Percentiles rank a stretch among this genome's conserved stretches.
These are phyloP conservation scores for Chrysopogon serrulatus DNA, from an alignment of 176 grass and related monocot species.

Conservation along the genomic window DNA sequence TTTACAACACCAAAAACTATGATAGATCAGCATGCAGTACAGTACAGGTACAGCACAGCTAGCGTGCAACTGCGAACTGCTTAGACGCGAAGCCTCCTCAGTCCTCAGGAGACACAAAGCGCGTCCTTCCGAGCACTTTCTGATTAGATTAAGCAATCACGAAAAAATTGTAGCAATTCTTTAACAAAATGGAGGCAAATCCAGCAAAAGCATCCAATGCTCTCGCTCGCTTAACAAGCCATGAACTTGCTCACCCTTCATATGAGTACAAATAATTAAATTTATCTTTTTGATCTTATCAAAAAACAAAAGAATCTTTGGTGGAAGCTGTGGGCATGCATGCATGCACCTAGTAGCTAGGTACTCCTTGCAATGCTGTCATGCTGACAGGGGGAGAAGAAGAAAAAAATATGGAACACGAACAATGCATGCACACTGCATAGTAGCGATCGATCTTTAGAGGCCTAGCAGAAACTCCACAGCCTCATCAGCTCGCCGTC, in stretches of 20 bases:
- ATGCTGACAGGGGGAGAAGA: background rate
- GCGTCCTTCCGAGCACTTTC: conserved; percentile 29
- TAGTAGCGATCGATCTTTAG: background rate
- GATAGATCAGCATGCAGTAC: background rate
- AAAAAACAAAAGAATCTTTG: conserved; percentile 21
- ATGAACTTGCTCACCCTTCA: conserved; percentile 8
- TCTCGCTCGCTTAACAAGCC: background rate
- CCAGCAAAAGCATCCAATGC: conserved; percentile 47
- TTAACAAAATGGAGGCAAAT: conserved; percentile 24
- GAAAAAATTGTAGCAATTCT: background rate
- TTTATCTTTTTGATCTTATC: conserved; percentile 4
- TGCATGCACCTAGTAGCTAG: conserved; percentile 15
- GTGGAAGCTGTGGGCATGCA: background rate
- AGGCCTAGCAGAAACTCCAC: conserved; percentile 56
- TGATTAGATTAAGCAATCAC: conserved; percentile 34
- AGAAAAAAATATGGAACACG: background rate
- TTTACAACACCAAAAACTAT: conserved; percentile 41
- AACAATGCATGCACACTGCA: background rate
- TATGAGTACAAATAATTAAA: background rate
- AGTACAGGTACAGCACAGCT: conserved; percentile 12
- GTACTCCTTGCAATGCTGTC: background rate
- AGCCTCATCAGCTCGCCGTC: conserved; percentile 53
- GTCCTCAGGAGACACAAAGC: conserved; percentile 41
- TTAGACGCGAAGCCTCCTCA: conserved; percentile 28
- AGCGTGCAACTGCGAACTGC: conserved; percentile 15